Evolutionary conservation across 2,329 filamentous ascomycete genomes (phyloP).

Genomic region (Calonectria ilicicola): DNA sequence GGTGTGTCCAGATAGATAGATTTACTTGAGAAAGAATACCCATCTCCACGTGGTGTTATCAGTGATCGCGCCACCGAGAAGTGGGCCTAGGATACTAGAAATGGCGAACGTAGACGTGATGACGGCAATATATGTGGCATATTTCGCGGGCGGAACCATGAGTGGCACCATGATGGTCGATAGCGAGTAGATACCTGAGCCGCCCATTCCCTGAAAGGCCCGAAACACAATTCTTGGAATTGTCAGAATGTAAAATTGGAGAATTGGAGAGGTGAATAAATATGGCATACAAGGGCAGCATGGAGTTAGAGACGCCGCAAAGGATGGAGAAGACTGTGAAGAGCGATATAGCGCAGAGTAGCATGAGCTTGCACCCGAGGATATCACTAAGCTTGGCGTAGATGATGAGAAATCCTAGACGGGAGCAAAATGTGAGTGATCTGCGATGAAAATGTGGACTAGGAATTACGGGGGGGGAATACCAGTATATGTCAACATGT

Average conservation of each 20-base stretch:
- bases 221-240: slow-evolving; percentile 30
- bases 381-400: slow-evolving; percentile 32
- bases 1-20: neutral
- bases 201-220: slow-evolving; percentile 31
- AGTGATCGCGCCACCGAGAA: slow-evolving; percentile 6
- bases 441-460: no score
- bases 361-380: slow-evolving; percentile 29
- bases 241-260: neutral
- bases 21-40: slow-evolving; percentile 41
- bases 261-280: neutral
- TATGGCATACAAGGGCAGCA: neutral
- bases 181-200: slow-evolving; percentile 31
- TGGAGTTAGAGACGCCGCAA: slow-evolving; percentile 21
- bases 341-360: slow-evolving; percentile 17
- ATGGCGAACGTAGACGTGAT: slow-evolving; percentile 23
- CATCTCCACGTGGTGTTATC: slow-evolving; percentile 11
- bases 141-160: slow-evolving; percentile 24
- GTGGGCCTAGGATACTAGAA: slow-evolving; percentile 7
- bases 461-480: neutral
- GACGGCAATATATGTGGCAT: slow-evolving; percentile 28
- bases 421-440: neutral
- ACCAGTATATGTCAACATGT: slow-evolving; percentile 63
- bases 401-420: slow-evolving; percentile 29
- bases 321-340: slow-evolving; percentile 29
- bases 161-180: slow-evolving; percentile 25